Evolutionary conservation across 306 rosid species (phyloP).

Genomic region (Rosa multiflora): DNA sequence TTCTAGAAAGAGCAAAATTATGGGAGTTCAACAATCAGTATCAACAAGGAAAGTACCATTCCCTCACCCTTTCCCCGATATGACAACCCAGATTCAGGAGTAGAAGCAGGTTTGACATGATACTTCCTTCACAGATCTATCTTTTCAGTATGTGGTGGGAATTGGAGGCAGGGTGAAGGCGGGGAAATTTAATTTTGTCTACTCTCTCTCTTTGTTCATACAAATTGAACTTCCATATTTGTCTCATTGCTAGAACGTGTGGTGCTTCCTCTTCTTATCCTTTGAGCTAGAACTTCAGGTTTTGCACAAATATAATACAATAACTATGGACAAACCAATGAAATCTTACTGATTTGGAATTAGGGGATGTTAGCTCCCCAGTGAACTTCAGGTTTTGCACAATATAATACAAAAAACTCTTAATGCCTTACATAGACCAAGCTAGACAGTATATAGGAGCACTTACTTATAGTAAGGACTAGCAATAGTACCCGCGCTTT

Average conservation of each 20-base stretch:
- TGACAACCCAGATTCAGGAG: background rate
- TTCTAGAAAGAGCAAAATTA: background rate
- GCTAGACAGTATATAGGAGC: background rate
- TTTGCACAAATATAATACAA: background rate
- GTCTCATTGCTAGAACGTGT: background rate
- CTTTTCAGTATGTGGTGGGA: background rate
- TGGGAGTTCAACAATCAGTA: background rate
- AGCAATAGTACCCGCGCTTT: background rate
- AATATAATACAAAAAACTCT: background rate
- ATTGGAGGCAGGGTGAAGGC: background rate
- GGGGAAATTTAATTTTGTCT: background rate
- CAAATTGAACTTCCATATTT: background rate
- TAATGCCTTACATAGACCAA: background rate
- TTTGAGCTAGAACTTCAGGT: background rate
- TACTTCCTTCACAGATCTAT: background rate
- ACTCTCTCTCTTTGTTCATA: too few relatives aligned
- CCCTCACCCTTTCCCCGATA: too few relatives aligned
- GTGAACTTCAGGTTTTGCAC: background rate
- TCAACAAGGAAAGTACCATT: too few relatives aligned
- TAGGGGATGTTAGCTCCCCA: background rate
- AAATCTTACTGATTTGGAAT: too few relatives aligned
- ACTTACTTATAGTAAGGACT: background rate
- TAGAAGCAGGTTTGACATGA: background rate
- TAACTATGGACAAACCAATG: background rate
- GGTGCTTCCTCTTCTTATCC: constrained; percentile 1